Evolutionary conservation across 768 basidiomycete genomes (phyloP), one percentile per base, ranked within the genome.

Genomic region (Pisolithus sp.): DNA sequence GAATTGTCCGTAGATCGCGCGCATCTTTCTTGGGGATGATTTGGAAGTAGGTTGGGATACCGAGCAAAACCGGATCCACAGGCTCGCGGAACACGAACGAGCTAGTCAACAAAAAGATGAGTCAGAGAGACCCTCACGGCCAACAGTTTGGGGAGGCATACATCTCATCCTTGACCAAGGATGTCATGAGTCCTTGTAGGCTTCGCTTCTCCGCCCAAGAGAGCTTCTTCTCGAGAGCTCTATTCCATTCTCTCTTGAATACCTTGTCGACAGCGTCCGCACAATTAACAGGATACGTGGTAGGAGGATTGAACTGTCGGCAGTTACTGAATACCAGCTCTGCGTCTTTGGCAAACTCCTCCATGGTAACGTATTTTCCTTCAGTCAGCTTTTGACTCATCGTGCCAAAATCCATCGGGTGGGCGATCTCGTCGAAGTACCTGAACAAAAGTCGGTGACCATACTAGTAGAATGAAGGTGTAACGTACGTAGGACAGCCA

Each of bases 381-480:
- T 79, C 71, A 37, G 76, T 74, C 53, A 96, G 71, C 62, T 89
- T 91, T 37, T 74, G 71, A 13, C 67, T 66, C 58, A 96, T 88
- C 2, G 94, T 95, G 8, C 81, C 81, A 48, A 97, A 83, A 69
- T 97, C 93, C 95, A 97, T 97, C 6, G 95, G 95, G 57, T 87
- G 72, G 53, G 80, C 70, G 62, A 98, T 95, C 69, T 97, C 95
- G 5, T 94, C 83, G 54, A 89, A 82, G 67, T 98, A 98, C 18
- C 93, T 96, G 59, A 17, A 30, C 17, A 54, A 56, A 41, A 37
- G 28, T 57, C 46, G 52, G 30, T 26, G 36, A 7, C 30, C 50
- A 23, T 10, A 10, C 7, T n/a, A 47, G 13, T 48, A 34, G 42
- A 30, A 12, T 2, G 45, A 38, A 48, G 39, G 40, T 36, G 37